phyloP scores from a whole-genome alignment of 805 yeast species.

The Candida ortonii region DNA sequence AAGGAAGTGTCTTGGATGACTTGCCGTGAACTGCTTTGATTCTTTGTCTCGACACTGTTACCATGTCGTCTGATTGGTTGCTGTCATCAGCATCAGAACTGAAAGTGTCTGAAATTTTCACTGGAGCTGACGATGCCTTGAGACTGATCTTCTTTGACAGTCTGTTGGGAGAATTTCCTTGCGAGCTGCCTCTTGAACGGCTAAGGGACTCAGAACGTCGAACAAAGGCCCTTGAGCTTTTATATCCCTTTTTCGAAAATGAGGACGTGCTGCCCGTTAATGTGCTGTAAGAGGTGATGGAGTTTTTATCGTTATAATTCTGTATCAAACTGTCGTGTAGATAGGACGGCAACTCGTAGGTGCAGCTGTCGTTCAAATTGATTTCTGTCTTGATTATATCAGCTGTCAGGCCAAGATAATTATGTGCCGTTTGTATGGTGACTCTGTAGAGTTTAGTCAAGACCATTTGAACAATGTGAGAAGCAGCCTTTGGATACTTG shows the following conservation, averaged over 20 bases:
- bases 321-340: conserved; percentile 44
- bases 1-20: conserved; percentile 5
- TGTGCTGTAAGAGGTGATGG: conserved; percentile 8
- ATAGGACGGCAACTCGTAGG: conserved; percentile 59
- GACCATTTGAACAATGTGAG: conserved; percentile 92
- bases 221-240: conserved; percentile 3
- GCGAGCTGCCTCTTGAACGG: conserved; percentile 4
- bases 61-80: conserved; percentile 13
- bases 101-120: conserved; percentile 9
- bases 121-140: conserved; percentile 6
- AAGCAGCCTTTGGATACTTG: conserved; percentile 83
- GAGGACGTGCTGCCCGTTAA: conserved; percentile 7
- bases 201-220: background rate
- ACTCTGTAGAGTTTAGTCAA: conserved; percentile 83
- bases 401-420: conserved; percentile 77
- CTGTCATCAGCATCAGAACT: conserved; percentile 29
- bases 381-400: conserved; percentile 79
- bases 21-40: background rate
- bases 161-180: conserved; percentile 4
- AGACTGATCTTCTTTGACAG: background rate
- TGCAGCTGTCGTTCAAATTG: conserved; percentile 50
- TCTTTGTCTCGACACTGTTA: conserved; percentile 4
- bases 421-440: conserved; percentile 86
- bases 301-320: conserved; percentile 5
- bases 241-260: conserved; percentile 1